Evolutionary conservation across 1,284 basidiomycete species (phyloP).

Genomic region (Inonotus obliquus): DNA sequence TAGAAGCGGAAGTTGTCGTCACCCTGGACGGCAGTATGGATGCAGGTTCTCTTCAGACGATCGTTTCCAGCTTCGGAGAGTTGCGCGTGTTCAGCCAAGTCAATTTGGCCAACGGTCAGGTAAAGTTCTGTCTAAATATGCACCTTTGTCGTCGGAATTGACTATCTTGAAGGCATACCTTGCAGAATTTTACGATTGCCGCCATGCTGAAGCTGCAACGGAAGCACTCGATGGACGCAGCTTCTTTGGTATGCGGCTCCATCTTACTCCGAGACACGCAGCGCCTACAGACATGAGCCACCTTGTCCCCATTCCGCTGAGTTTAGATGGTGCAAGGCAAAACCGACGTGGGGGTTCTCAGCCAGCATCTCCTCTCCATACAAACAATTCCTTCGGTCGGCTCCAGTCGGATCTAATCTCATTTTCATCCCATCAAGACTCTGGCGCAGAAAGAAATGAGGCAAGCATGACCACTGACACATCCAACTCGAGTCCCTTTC

Average conservation of each 20-base stretch:
- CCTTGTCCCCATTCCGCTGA: slow-evolving; percentile 3
- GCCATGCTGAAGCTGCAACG: slow-evolving; percentile 42
- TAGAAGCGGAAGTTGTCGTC: slow-evolving; percentile 40
- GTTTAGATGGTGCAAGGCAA: not conserved
- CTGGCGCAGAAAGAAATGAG: not conserved
- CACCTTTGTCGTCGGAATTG: not conserved
- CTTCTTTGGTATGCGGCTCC: slow-evolving; percentile 30
- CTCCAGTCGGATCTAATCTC: not conserved
- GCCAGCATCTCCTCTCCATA: slow-evolving; percentile 6
- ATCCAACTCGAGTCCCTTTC: slow-evolving; percentile 15
- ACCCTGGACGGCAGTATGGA: slow-evolving; percentile 26
- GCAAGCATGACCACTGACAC: not conserved
- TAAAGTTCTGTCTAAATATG: not conserved
- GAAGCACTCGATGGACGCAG: slow-evolving; percentile 33
- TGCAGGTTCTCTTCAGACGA: slow-evolving; percentile 18
- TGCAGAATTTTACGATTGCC: slow-evolving; percentile 61
- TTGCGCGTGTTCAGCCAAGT: slow-evolving; percentile 20
- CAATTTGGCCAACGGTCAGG: slow-evolving; percentile 7
- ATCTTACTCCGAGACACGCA: slow-evolving; percentile 24
- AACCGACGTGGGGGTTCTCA: not conserved
- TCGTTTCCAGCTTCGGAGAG: slow-evolving; percentile 22
- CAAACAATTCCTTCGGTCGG: not conserved
- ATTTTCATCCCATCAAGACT: not conserved
- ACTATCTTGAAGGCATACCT: slow-evolving; percentile 37
- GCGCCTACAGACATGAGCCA: slow-evolving; percentile 19